Conservation (phyloP, 169 alveolate species). For the Cryptosporidium bovis region DNA sequence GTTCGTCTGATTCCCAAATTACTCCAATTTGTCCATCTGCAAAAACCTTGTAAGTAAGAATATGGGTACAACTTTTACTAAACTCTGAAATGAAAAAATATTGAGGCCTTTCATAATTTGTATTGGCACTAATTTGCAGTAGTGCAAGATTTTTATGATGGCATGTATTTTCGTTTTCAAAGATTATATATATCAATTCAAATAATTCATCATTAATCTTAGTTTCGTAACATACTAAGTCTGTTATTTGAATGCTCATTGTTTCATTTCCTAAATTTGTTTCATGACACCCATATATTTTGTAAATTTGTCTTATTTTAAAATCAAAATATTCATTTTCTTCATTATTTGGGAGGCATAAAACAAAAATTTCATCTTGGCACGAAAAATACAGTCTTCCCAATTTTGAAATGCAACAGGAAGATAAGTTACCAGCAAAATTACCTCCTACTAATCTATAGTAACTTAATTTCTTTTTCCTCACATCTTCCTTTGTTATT, state of each 20-base stretch:
- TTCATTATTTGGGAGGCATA: constrained; percentile 23
- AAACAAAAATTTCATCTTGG: constrained; percentile 11
- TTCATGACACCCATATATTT: not conserved
- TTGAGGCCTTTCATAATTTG: not conserved
- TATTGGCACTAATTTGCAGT: constrained; percentile 3
- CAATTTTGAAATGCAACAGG: constrained; percentile 8
- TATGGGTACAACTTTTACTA: constrained; percentile 6
- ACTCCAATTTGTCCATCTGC: constrained; percentile 38
- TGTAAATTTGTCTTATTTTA: constrained; percentile 25
- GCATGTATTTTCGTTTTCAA: not conserved
- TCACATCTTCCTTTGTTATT: not conserved
- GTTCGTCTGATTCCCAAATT: constrained; percentile 33
- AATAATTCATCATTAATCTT: constrained; percentile 1
- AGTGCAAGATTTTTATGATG: constrained; percentile 2
- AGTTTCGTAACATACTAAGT: constrained; percentile 6
- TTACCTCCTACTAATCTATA: constrained; percentile 6
- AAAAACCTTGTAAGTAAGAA: constrained; percentile 27
- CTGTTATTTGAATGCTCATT: not conserved
- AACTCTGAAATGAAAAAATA: not conserved
- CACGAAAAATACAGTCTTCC: constrained; percentile 48
- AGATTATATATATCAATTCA: constrained; percentile 47
- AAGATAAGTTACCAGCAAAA: constrained; percentile 14
- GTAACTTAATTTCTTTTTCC: not conserved
- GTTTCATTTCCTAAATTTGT: not conserved
- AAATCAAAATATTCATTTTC: constrained; percentile 11